Evolutionary conservation across 768 basidiomycete genomes (phyloP), one percentile per base, ranked within the genome.

Genomic region (Lepiota venenata): DNA sequence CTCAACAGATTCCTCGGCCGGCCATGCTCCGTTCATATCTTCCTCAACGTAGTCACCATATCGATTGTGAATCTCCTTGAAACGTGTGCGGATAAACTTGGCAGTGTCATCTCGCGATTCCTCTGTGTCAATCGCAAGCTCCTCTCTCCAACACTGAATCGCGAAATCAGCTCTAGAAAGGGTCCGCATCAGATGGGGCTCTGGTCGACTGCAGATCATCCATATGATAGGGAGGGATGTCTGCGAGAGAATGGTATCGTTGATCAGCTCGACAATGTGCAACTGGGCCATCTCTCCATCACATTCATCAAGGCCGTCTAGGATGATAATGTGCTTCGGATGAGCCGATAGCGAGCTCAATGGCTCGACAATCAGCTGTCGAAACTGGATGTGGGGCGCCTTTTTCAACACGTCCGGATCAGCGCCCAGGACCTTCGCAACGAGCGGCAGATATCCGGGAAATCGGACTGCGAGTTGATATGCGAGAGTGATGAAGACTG

Each of bases 251-350:
- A 56, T 18, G 18, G 35, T 29, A 2, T 49, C 39, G 16, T 41
- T 22, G 16, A 61, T 51, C 7, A 41, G 20, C 9, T 20, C 25
- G 3, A 61, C 20, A 22, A 58, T 22, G 7, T 54, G 42, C 21
- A 27, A 21, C 27, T 61, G 60, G 16, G 48, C 16, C 12, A 20
- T 18, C 15, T 55, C 42, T 2, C 52, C 57, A 11, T 37, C 25
- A 40, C 60, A 61, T 15, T 61, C 60, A 44, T 61, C 60, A n/a
- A 42, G 40, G 2, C 56, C 56, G 41, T 57, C 56, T n/a, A 57
- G 47, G 20, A 47, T 22, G 44, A 57, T 25, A 15, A 38, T 5
- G 12, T 12, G 46, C 11, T 6, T 46, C 5, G 29, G 16, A 15
- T 29, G 50, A 15, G 9, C 16, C 10, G 22, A 29, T 14, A 41